phyloP scores from a whole-genome alignment of 805 yeast genomes.

The Candida insectorum region DNA sequence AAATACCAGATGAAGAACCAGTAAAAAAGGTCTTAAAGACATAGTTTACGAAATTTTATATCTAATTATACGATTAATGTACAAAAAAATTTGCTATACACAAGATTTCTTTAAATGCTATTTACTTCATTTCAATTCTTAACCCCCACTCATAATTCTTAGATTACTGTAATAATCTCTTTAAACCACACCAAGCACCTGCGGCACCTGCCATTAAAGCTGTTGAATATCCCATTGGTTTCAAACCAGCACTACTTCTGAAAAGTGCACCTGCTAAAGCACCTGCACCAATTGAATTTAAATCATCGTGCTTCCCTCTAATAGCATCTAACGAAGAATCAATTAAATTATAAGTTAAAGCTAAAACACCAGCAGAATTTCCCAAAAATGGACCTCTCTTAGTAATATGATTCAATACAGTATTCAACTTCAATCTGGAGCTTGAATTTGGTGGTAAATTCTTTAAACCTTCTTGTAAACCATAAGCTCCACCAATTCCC shows the following conservation, averaged over 20 bases:
- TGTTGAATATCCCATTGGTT: constrained; percentile 85
- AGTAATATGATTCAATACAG: constrained; percentile 86
- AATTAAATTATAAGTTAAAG: constrained; percentile 80
- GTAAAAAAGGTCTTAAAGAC: background rate
- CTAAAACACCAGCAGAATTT: constrained; percentile 91
- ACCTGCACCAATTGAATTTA: constrained; percentile 84
- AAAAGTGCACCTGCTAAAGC: constrained; percentile 89
- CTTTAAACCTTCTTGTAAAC: constrained; percentile 80
- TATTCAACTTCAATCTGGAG: constrained; percentile 79
- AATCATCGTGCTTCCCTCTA: constrained; percentile 87
- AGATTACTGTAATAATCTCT: constrained; percentile 33
- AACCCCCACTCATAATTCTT: background rate
- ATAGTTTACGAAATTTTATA: background rate
- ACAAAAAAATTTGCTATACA: constrained; percentile 12
- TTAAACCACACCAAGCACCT: constrained; percentile 87
- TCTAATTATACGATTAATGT: constrained; percentile 6
- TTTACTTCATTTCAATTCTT: constrained; percentile 2
- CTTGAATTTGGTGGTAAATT: constrained; percentile 75
- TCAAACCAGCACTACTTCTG: constrained; percentile 78
- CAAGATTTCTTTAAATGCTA: constrained; percentile 12
- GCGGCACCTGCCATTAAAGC: constrained; percentile 87
- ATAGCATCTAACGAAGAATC: constrained; percentile 74
- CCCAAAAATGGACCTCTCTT: constrained; percentile 96
- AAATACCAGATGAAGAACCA: constrained; percentile 1
- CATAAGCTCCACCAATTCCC: constrained; percentile 86